Evolutionary conservation across 2,329 filamentous ascomycete species (phyloP).

Genomic region (Zopfia rhizophila): DNA sequence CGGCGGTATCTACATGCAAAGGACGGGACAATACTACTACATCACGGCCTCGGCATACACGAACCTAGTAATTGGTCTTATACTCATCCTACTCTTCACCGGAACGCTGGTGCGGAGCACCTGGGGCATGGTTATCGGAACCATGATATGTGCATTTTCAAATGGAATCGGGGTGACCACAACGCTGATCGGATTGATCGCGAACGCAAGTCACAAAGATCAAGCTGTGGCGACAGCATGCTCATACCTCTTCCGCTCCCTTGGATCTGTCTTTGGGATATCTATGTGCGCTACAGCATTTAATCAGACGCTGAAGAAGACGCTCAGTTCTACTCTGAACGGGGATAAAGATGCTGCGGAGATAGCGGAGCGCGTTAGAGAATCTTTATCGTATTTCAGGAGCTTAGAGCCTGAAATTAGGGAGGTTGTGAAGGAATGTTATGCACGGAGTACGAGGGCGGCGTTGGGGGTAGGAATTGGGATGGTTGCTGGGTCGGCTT

Average conservation of each 20-base stretch:
- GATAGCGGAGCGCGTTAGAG: slow-evolving; percentile 75
- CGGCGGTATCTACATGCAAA: slow-evolving; percentile 74
- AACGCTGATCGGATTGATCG: slow-evolving; percentile 75
- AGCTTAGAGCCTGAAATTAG: slow-evolving; percentile 70
- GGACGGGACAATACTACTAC: slow-evolving; percentile 76
- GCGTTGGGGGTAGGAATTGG: slow-evolving; percentile 63
- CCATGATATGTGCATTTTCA: slow-evolving; percentile 64
- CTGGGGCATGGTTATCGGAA: slow-evolving; percentile 65
- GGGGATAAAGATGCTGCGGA: slow-evolving; percentile 68
- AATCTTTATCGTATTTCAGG: slow-evolving; percentile 76
- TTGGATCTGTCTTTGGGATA: slow-evolving; percentile 73
- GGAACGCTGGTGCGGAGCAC: slow-evolving; percentile 64
- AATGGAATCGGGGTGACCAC: slow-evolving; percentile 74
- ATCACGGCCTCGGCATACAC: slow-evolving; percentile 70
- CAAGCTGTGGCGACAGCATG: slow-evolving; percentile 81
- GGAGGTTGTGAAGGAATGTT: slow-evolving; percentile 71
- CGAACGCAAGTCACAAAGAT: slow-evolving; percentile 73
- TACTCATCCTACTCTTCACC: slow-evolving; percentile 67
- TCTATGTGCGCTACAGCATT: slow-evolving; percentile 77
- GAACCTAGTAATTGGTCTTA: slow-evolving; percentile 64
- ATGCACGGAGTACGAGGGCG: slow-evolving; percentile 66
- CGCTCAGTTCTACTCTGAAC: slow-evolving; percentile 65
- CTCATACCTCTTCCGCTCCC: slow-evolving; percentile 81
- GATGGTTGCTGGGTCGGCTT: slow-evolving; percentile 61
- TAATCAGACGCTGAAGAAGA: slow-evolving; percentile 72